Base-by-base conservation (phyloP, 208 protist species). In the Lotmaria passim region DNA sequence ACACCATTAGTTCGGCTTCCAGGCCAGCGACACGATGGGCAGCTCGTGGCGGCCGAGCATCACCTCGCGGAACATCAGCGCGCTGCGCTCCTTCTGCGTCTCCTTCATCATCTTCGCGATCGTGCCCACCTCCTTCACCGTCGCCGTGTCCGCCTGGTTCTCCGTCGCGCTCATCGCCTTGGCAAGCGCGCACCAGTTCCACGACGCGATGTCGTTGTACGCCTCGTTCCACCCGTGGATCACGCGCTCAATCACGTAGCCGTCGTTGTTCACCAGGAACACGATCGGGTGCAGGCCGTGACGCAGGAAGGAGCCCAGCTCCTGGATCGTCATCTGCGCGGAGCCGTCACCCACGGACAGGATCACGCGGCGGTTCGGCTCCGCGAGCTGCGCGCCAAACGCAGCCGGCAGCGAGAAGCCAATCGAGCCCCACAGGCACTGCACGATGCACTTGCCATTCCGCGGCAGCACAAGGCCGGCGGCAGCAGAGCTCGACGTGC, bases 251-350 rank as follows among this genome's bases (percentile, higher is more conserved):
- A 87, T 87, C 6, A 67, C 81, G 78, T 87, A 87, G 62, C 81
- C 77, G 48, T 75, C 59, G 67, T 87, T 87, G 70, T 87, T 87
- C 30, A 87, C 67, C n/a, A 87, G 78, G 24, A 87, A 52, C 31
- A 70, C 59, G 34, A 33, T 73, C 0, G 73, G 61, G 41, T 73
- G 56, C 4, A 83, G 75, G 3, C 59, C 19, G 59, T 69, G 44
- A 28, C 70, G 72, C 1, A 71, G 38, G 2, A 73, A 64, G 21
- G 53, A 52, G 43, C 81, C 77, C 21, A 83, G 58, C 53, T 87
- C 82, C 61, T 87, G 82, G 17, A 80, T 65, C 41, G 78, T 87
- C 82, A 87, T 87, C 73, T 87, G 82, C 33, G 78, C 77, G 12
- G 78, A 73, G 12, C 82, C 82, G 52, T 87, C 82, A 46, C 82